Evolutionary conservation across 2,329 filamentous ascomycete genomes (phyloP), one percentile per base, ranked within the genome.

Genomic region (Epichloe elymi): DNA sequence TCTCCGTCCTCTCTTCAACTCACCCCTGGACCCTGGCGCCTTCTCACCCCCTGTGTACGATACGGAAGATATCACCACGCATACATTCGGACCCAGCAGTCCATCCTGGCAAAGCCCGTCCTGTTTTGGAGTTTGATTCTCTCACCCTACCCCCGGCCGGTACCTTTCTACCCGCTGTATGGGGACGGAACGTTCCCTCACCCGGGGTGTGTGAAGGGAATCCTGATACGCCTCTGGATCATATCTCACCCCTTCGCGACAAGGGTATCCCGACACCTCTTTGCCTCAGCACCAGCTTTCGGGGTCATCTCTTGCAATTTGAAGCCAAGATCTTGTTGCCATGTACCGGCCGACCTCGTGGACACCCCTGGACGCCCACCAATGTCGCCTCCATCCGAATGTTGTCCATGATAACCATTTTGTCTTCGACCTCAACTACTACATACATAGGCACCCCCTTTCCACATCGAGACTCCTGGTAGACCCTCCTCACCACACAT

Each of bases 281-380:
- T 40, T 48, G 46, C 23, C 36, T 26, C 43, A 46, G 47, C n/a
- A 53, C 44, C 51, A 53, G 48, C 48, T 45, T 26, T 48, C 41
- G 30, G 51, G 48, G 40, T 35, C 44, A 44, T 47, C 30, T 50
- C 42, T 48, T 30, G 26, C 43, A 46, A 30, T 47, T 47, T 51
- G 40, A 46, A 44, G 48, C 51, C 51, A 51, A 46, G 51, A 53
- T 51, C 48, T 53, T 50, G 48, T 53, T 50, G 48, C 36, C 51
- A 48, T 51, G 51, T 52, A 46, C 51, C 51, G 40, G 23, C 48
- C 48, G 46, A 46, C 39, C 12, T 37, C 35, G 26, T n/a, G 48
- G 49, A 45, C 51, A 38, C 51, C 42, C 44, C 19, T 19, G 37
- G 20, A 37, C 43, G 46, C 35, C 41, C 40, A 37, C 35, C 23